Conservation (phyloP, 768 basidiomycete genomes). For the Collybia mongolica region DNA sequence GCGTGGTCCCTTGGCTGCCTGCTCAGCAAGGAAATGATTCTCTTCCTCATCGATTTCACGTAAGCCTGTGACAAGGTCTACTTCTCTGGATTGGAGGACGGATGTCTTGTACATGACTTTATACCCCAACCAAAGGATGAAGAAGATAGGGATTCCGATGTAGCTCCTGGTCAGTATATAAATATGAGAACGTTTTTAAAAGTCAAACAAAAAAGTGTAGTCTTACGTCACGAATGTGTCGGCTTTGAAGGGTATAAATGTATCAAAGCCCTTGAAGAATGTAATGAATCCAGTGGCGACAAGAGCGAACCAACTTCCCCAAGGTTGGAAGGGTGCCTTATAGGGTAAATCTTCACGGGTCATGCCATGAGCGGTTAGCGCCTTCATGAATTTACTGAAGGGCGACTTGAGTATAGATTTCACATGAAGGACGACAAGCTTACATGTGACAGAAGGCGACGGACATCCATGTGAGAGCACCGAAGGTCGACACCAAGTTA, state of each 20-base stretch:
- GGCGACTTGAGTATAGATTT: background rate
- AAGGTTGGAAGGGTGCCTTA: constrained; percentile 64
- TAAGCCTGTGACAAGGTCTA: constrained; percentile 61
- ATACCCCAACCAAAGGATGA: constrained; percentile 39
- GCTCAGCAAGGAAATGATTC: constrained; percentile 42
- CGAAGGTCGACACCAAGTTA: constrained; percentile 46
- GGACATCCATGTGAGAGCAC: constrained; percentile 47
- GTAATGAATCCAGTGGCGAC: constrained; percentile 50
- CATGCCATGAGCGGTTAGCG: constrained; percentile 38
- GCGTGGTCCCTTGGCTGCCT: constrained; percentile 39
- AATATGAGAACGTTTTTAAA: constrained; percentile 4
- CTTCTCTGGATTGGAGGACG: constrained; percentile 41
- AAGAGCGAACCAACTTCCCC: constrained; percentile 59
- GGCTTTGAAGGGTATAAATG: constrained; percentile 47
- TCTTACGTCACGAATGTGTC: constrained; percentile 64
- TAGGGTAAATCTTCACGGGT: constrained; percentile 43
- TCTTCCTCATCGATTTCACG: constrained; percentile 66
- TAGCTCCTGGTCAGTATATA: constrained; percentile 35
- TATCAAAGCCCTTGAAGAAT: constrained; percentile 57
- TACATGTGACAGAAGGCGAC: constrained; percentile 64
- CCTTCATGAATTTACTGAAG: constrained; percentile 42
- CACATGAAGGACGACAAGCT: constrained; percentile 13
- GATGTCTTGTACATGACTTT: constrained; percentile 35
- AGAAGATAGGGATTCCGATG: constrained; percentile 41
- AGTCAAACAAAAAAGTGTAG: background rate